Evolutionary conservation across 805 yeast genomes (phyloP).

Genomic region (Maudiozyma turicensis): DNA sequence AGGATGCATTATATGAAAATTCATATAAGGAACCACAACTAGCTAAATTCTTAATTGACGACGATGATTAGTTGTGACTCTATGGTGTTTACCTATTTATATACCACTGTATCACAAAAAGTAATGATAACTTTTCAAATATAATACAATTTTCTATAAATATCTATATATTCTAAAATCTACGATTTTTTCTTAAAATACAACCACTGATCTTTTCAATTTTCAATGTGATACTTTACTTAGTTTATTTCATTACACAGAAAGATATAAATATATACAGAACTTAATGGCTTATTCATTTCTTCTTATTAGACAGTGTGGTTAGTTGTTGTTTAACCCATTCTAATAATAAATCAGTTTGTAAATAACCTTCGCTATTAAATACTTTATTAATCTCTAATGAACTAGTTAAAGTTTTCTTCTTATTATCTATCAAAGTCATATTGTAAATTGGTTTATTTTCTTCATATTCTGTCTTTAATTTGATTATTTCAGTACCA

Average conservation of each 20-base stretch:
- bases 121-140: background rate
- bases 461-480: slow-evolving; percentile 30
- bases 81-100: background rate
- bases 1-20: slow-evolving; percentile 43
- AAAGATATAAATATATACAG: no score
- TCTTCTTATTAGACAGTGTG: slow-evolving; percentile 23
- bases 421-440: slow-evolving; percentile 19
- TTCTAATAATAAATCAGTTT: slow-evolving; percentile 32
- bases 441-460: slow-evolving; percentile 38
- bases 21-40: slow-evolving; percentile 49
- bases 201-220: no score
- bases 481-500: slow-evolving; percentile 20
- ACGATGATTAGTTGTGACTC: slow-evolving; percentile 1
- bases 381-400: slow-evolving; percentile 30
- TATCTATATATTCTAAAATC: background rate
- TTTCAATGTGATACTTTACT: no score
- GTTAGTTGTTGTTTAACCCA: slow-evolving; percentile 29
- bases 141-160: background rate
- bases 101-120: background rate
- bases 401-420: slow-evolving; percentile 10
- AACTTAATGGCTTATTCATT: background rate
- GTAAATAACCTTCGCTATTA: slow-evolving; percentile 36
- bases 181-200: background rate
- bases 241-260: no score
- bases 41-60: slow-evolving; percentile 37